These are phyloP conservation scores for Crucihimalaya himalaica DNA, from an alignment of 345 rosid species.

Conservation along the genomic window DNA sequence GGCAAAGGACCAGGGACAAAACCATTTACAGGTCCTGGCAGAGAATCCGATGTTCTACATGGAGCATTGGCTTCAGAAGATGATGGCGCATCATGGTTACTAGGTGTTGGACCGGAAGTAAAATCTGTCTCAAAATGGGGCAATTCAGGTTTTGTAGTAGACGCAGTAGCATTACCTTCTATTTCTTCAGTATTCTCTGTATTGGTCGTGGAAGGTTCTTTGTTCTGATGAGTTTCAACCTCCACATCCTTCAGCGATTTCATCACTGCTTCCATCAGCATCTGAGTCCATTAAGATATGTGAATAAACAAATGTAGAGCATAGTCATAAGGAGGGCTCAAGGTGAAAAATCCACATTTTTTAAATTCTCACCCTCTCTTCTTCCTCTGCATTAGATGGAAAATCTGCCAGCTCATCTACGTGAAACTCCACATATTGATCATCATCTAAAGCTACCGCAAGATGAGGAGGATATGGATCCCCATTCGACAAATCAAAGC, in stretches of 20 bases:
- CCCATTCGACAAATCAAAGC: constrained; percentile 73
- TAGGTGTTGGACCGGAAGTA: constrained; percentile 27
- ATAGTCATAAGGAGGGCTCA: background rate
- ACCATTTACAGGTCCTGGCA: constrained; percentile 39
- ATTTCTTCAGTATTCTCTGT: constrained; percentile 34
- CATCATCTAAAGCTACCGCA: constrained; percentile 60
- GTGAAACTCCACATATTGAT: constrained; percentile 78
- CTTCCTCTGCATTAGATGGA: constrained; percentile 75
- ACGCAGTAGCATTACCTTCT: constrained; percentile 30
- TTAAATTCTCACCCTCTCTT: constrained; percentile 66
- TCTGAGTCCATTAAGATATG: constrained; percentile 48
- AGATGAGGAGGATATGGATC: constrained; percentile 63
- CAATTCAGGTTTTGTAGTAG: constrained; percentile 34
- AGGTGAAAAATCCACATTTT: background rate
- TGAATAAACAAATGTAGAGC: constrained; percentile 3
- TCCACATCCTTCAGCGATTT: constrained; percentile 69
- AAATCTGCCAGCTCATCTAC: constrained; percentile 77
- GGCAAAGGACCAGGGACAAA: constrained; percentile 35
- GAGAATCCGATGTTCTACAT: constrained; percentile 24
- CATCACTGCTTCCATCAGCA: constrained; percentile 85
- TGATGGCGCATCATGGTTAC: constrained; percentile 22
- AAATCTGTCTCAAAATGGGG: constrained; percentile 39
- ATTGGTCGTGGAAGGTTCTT: constrained; percentile 39
- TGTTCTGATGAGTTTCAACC: constrained; percentile 35
- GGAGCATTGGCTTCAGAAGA: constrained; percentile 24